Base-by-base conservation (phyloP, 106 monocot species). In the Platanthera zijinensis region DNA sequence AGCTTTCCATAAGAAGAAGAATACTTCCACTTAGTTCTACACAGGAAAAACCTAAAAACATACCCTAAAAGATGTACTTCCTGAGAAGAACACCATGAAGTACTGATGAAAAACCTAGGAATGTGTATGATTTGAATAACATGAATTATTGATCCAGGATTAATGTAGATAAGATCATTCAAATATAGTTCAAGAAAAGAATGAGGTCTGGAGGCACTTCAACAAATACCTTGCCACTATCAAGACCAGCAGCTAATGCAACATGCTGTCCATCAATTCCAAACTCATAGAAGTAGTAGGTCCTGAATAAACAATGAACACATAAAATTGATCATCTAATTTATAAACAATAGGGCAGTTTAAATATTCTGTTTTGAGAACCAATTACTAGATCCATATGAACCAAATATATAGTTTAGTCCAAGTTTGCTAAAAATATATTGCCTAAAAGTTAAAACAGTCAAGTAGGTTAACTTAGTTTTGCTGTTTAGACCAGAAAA, bases 241-340 rank as follows among this genome's bases (percentile, higher is more conserved):
- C 86, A 70, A 99, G 74, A 71, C 89, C 80, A 84, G 89, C 85
- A 76, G 89, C 77, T 72, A 99, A 79, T 64, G 94, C 94, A 82
- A 92, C 80, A 84, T 84, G 97, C 74, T 94, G 94, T 17, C 74
- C 89, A 79, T 82, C 73, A 62, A 83, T 30, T 39, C 86, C 86
- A 82, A 99, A 99, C 80, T 99, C 97, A 68, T 99, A 99, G 77
- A 84, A 99, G 81, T 99, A 99, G 71, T 92, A 99, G 64, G 85
- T 89, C 94, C 97, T 94, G 92, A 71, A 83, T 59, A 59, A 59
- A 8, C 11, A 59, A 32, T 18, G 15, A 69, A 62, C 56, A 67
- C 32, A 59, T 59, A 59, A 19, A 59, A 19, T 59, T 59, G 18
- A 59, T 59, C 59, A 59, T 57, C 57, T 59, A 1, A 59, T 59